phyloP scores from a whole-genome alignment of 345 rosid species.

The Anastatica hierochuntica region DNA sequence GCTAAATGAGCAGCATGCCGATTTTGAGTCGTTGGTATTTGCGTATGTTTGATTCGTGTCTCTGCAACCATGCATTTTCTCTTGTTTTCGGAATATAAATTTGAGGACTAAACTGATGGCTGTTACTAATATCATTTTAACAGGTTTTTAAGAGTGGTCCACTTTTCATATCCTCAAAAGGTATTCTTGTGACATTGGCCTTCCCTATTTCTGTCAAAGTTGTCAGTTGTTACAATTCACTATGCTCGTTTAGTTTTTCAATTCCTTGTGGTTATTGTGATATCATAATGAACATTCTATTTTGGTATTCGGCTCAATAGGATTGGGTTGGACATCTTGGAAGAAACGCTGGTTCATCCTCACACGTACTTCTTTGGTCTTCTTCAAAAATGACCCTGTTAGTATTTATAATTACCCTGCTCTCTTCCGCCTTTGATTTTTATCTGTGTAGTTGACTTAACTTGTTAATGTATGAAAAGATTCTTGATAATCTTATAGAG shows the following conservation, averaged over 20 bases:
- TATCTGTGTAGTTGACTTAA: background rate
- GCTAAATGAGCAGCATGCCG: no score
- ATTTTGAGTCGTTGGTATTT: no score
- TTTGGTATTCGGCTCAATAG: slow-evolving; percentile 35
- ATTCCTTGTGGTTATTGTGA: background rate
- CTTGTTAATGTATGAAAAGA: background rate
- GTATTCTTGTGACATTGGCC: slow-evolving; percentile 15
- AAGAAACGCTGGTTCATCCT: slow-evolving; percentile 98
- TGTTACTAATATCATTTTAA: slow-evolving; percentile 3
- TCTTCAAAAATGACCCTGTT: slow-evolving; percentile 95
- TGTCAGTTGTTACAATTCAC: slow-evolving; percentile 9
- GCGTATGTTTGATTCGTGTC: no score
- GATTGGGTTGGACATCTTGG: slow-evolving; percentile 37
- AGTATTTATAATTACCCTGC: slow-evolving; percentile 28
- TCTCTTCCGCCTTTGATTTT: background rate
- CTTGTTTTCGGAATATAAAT: background rate
- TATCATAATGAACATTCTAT: background rate
- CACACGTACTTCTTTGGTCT: slow-evolving; percentile 88
- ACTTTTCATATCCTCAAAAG: slow-evolving; percentile 95
- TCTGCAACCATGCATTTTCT: background rate
- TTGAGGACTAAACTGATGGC: background rate
- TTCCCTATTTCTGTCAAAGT: background rate
- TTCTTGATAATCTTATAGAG: slow-evolving; percentile 10
- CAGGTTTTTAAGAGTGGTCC: slow-evolving; percentile 98
- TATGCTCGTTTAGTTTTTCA: background rate